Base-by-base conservation (phyloP, 139 green algal genomes). In the Pedinophyceae sp. region DNA sequence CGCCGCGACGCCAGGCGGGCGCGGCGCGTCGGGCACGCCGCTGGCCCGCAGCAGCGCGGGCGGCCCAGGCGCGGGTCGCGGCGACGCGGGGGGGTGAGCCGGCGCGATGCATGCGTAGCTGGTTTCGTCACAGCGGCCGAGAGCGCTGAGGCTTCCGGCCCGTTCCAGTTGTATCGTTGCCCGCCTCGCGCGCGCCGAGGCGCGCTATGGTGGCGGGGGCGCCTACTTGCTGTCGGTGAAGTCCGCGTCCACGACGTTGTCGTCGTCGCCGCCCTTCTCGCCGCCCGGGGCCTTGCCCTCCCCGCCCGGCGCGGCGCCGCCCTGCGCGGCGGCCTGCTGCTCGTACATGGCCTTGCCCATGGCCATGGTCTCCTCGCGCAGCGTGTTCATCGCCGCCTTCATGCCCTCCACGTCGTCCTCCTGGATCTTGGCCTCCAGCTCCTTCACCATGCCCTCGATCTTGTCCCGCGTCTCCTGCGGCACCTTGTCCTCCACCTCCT, bases 401-500 rank as follows among this genome's bases (percentile, higher is more conserved):
- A 96, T 98, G 30, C 65, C 52, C 40, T 76, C 74, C 2, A 67
- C 72, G 40, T 85, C 62, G 49, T 95, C 81, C 10, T 73, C 63
- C 1, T 57, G 52, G 30, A 85, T 65, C 3, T 76, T 59, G 0
- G 68, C 73, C 54, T 83, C 73, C 20, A 98, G 67, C 24, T 73
- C 74, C 1, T 49, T 62, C 6, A 94, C 45, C 73, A 88, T 89
- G 19, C 39, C 79, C 67, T 96, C 80, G 3, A 97, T 76, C 74
- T 86, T 89, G n/a, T 54, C 16, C 80, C 92, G 87, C 20, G 82
- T 55, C 1, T 89, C 83, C 17, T 69, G 77, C 3, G 82, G 70
- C 28, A 87, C 68, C 80, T 98, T 98, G 63, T 88, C 90, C 13
- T 70, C 84, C 58, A 97, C 79, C 75, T 98, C 91, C 71, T 94